Conservation (phyloP, 306 rosid genomes). For the Macrotyloma uniflorum region DNA sequence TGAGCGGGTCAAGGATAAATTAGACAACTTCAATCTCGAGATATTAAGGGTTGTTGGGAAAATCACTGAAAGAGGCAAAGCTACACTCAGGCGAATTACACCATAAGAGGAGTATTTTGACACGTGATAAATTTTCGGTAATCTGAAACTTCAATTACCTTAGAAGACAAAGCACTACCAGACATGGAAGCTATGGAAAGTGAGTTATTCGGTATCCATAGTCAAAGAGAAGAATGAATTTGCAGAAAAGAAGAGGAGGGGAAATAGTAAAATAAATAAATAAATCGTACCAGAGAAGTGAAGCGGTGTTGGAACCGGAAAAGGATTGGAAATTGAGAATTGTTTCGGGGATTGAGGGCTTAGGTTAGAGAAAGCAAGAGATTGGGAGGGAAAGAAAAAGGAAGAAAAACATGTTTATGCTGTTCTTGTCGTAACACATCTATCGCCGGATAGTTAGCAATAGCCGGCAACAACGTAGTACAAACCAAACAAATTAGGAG, state of each 20-base stretch:
- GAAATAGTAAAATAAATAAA: background rate
- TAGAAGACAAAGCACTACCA: background rate
- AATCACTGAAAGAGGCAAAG: conserved; percentile 28
- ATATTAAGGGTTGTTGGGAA: conserved; percentile 6
- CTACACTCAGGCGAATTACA: background rate
- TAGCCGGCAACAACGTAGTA: background rate
- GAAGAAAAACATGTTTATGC: background rate
- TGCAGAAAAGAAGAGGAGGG: background rate
- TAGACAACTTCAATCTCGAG: conserved; percentile 44
- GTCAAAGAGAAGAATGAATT: background rate
- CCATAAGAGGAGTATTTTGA: background rate
- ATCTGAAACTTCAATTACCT: background rate
- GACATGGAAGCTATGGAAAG: background rate
- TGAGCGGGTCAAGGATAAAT: background rate
- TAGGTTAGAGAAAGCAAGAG: background rate
- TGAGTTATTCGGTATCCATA: no score
- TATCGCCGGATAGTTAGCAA: background rate
- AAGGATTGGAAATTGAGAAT: conserved; percentile 9
- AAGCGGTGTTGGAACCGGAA: background rate
- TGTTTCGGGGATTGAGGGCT: background rate
- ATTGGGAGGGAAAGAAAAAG: background rate
- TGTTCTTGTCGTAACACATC: background rate
- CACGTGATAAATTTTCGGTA: background rate
- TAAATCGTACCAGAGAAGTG: conserved; percentile 26
- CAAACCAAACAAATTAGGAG: no score